Conservation (phyloP, 495 filamentous ascomycete genomes). For the Haplographium delicatum region DNA sequence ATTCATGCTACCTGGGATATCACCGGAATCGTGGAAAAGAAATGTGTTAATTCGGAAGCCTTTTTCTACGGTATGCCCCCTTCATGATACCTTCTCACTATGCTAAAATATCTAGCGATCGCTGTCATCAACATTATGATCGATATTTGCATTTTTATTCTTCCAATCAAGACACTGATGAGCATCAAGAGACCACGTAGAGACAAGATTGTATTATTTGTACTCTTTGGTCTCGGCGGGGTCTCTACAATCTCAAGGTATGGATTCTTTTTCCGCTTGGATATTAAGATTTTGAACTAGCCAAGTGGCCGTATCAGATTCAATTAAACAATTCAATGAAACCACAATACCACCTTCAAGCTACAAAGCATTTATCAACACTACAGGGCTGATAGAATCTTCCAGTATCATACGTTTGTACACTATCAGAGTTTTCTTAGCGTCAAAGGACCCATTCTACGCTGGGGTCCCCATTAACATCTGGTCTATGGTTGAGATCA, state of each 20-base stretch:
- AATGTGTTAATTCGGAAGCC: conserved; percentile 43
- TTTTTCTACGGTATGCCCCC: conserved; percentile 43
- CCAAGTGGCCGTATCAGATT: too few species aligned
- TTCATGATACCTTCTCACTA: background rate
- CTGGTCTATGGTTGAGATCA: conserved; percentile 40
- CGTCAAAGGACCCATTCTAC: conserved; percentile 32
- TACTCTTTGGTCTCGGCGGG: conserved; percentile 44
- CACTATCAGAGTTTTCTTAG: conserved; percentile 33
- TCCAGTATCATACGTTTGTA: conserved; percentile 41
- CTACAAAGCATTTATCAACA: background rate
- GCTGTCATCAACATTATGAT: conserved; percentile 46
- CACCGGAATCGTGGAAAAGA: conserved; percentile 27
- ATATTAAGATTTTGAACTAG: too few species aligned
- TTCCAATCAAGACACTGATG: conserved; percentile 43
- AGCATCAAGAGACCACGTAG: conserved; percentile 35
- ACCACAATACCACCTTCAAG: too few species aligned
- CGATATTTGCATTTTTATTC: conserved; percentile 46
- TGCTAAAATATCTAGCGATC: conserved; percentile 30
- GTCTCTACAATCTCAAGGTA: conserved; percentile 34
- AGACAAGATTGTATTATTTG: conserved; percentile 41
- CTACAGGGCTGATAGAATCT: conserved; percentile 13
- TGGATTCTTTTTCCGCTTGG: background rate
- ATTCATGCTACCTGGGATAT: conserved; percentile 42
- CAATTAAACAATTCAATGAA: too few species aligned
- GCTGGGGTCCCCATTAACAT: conserved; percentile 36